These are phyloP conservation scores for Sugiyamaella castrensis DNA, from an alignment of 1,139 yeast species.

Conservation along the genomic window DNA sequence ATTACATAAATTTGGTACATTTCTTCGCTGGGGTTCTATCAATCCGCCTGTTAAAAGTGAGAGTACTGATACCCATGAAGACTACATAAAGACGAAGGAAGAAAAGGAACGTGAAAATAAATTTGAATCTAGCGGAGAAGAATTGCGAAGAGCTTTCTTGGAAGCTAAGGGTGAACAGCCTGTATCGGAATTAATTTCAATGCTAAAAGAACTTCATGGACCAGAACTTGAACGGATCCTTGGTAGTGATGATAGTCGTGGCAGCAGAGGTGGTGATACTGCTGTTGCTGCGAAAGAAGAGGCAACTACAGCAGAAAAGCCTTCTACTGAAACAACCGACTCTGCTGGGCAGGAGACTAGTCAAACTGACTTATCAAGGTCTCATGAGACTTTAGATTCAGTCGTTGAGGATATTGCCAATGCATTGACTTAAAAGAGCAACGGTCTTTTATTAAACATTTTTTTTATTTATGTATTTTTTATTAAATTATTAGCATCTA, in stretches of 20 bases:
- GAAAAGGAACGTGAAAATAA: background rate
- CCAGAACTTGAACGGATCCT: conserved; percentile 24
- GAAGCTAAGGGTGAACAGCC: conserved; percentile 75
- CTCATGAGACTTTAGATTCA: conserved; percentile 18
- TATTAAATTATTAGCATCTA: background rate
- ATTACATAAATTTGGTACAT: conserved; percentile 71
- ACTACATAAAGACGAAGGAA: conserved; percentile 1
- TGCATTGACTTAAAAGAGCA: conserved; percentile 11
- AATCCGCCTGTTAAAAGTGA: conserved; percentile 1
- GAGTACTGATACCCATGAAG: background rate
- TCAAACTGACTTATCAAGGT: too few species aligned
- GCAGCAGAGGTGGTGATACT: too few species aligned
- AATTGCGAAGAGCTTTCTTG: conserved; percentile 70
- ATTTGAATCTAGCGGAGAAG: conserved; percentile 53
- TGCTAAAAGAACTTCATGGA: conserved; percentile 40
- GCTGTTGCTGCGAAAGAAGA: background rate
- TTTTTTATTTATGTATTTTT: background rate
- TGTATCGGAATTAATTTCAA: conserved; percentile 65
- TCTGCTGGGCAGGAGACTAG: background rate
- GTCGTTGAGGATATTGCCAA: conserved; percentile 25
- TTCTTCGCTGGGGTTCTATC: conserved; percentile 15
- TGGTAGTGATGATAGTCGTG: background rate
- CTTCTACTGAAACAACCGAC: too few species aligned
- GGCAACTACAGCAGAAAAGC: background rate
- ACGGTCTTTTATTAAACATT: background rate